A percentile compares a stretch with the other conserved stretches of the same genome.
These are phyloP conservation scores for Penicillium mononematosum DNA, from an alignment of 495 filamentous ascomycete species.

Conservation along the genomic window DNA sequence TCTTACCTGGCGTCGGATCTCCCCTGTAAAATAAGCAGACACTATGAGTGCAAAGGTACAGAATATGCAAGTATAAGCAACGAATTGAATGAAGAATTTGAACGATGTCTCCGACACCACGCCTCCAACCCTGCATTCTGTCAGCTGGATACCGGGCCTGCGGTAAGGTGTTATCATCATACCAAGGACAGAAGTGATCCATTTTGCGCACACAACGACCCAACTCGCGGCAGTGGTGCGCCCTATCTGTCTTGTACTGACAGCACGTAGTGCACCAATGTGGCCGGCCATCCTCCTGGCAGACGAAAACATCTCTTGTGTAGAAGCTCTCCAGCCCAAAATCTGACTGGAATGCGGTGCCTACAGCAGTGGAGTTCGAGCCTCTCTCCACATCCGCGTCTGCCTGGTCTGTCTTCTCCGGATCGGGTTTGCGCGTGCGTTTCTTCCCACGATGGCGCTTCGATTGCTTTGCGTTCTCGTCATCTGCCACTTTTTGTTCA, in stretches of 20 bases:
- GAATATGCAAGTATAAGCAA: constrained; percentile 65
- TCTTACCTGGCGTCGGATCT: constrained; percentile 41
- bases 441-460: constrained; percentile 17
- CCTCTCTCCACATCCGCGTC: constrained; percentile 31
- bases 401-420: constrained; percentile 26
- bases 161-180: constrained; percentile 1
- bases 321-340: constrained; percentile 59
- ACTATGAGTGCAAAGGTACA: constrained; percentile 63
- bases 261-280: constrained; percentile 76
- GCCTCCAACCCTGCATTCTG: constrained; percentile 67
- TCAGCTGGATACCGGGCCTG: constrained; percentile 13
- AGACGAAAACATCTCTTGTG: constrained; percentile 77
- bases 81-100: constrained; percentile 90
- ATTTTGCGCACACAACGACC: constrained; percentile 80
- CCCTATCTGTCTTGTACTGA: constrained; percentile 80
- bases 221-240: constrained; percentile 81
- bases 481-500: constrained; percentile 24
- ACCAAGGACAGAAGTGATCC: constrained; percentile 96
- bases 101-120: constrained; percentile 80
- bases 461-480: constrained; percentile 18
- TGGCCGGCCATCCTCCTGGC: constrained; percentile 73
- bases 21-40: constrained; percentile 55
- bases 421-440: constrained; percentile 15
- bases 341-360: constrained; percentile 27
- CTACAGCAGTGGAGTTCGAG: constrained; percentile 20